phyloP scores from a whole-genome alignment of 495 filamentous ascomycete species.

The Amphirosellinia nigrospora region DNA sequence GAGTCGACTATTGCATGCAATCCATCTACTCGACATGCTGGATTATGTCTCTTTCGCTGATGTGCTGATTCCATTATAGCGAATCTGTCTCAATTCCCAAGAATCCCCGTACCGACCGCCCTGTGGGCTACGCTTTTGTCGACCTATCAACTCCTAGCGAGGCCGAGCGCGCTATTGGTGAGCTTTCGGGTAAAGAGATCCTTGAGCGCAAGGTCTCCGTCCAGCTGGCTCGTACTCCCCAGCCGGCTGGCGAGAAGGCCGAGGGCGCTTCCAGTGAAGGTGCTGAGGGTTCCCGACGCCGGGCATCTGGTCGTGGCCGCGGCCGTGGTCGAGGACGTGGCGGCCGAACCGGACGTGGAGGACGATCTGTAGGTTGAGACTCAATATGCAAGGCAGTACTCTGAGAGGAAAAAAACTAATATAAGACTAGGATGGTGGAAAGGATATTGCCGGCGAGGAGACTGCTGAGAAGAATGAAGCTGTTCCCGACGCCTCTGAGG shows the following conservation, averaged over 20 bases:
- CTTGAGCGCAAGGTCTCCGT: slow-evolving; percentile 98
- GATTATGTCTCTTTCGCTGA: neutral
- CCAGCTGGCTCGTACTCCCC: slow-evolving; percentile 96
- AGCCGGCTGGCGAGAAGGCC: slow-evolving; percentile 76
- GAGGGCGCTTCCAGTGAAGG: slow-evolving; percentile 72
- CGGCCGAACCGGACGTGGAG: slow-evolving; percentile 76
- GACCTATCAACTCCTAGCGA: slow-evolving; percentile 93
- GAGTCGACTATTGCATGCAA: neutral
- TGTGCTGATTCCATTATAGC: slow-evolving; percentile 53
- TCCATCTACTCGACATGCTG: neutral
- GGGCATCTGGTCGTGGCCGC: slow-evolving; percentile 73
- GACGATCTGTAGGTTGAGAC: slow-evolving; percentile 69
- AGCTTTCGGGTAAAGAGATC: slow-evolving; percentile 95
- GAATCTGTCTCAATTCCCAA: slow-evolving; percentile 98
- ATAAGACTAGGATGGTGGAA: slow-evolving; percentile 46
- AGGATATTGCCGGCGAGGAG: slow-evolving; percentile 50
- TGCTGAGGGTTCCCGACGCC: slow-evolving; percentile 77
- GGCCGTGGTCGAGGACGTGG: slow-evolving; percentile 75
- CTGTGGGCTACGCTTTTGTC: slow-evolving; percentile 98
- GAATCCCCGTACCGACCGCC: slow-evolving; percentile 97
- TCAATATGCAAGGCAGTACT: neutral
- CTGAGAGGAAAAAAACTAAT: slow-evolving; percentile 25
- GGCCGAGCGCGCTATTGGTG: slow-evolving; percentile 89
- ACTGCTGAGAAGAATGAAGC: slow-evolving; percentile 55
- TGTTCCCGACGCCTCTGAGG: slow-evolving; percentile 49